Conservation (phyloP, 2,329 filamentous ascomycete genomes). For the Pestalotiopsis sp. region DNA sequence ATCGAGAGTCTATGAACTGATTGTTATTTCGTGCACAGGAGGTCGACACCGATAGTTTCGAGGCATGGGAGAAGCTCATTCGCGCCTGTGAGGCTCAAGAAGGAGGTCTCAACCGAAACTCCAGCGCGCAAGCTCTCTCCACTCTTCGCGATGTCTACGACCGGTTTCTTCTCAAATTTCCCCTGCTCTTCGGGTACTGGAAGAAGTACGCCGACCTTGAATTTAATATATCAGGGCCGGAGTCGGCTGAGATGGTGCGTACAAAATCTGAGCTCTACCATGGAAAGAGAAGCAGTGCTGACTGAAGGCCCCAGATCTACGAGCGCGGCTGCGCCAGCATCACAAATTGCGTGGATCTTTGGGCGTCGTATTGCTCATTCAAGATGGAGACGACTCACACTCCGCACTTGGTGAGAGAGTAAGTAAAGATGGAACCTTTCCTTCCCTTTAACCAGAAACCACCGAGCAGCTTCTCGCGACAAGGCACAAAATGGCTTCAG, state of each 20-base stretch:
- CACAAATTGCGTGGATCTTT: slow-evolving; percentile 91
- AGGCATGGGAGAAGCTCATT: slow-evolving; percentile 92
- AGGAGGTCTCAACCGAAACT: slow-evolving; percentile 94
- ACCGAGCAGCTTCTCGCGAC: slow-evolving; percentile 37
- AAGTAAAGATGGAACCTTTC: slow-evolving; percentile 77
- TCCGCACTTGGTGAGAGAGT: slow-evolving; percentile 96
- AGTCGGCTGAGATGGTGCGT: slow-evolving; percentile 90
- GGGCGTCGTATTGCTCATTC: slow-evolving; percentile 97
- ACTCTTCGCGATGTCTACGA: slow-evolving; percentile 88
- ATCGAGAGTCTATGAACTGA: slow-evolving; percentile 14
- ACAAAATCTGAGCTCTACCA: background rate
- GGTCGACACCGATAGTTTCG: slow-evolving; percentile 84
- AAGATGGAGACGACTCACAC: slow-evolving; percentile 98
- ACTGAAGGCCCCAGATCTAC: slow-evolving; percentile 68
- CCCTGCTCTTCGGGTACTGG: slow-evolving; percentile 97
- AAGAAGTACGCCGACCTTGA: slow-evolving; percentile 99
- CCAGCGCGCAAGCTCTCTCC: slow-evolving; percentile 88
- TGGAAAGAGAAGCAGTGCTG: background rate
- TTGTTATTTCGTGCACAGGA: slow-evolving; percentile 43
- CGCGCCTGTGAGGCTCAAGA: slow-evolving; percentile 82
- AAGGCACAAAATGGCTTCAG: slow-evolving; percentile 27
- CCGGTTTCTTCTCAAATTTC: slow-evolving; percentile 91
- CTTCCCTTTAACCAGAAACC: slow-evolving; percentile 64
- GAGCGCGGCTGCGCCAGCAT: slow-evolving; percentile 94
- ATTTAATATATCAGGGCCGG: slow-evolving; percentile 94